phyloP scores from a whole-genome alignment of 805 yeast species.

The Candida vartiovaarae region DNA sequence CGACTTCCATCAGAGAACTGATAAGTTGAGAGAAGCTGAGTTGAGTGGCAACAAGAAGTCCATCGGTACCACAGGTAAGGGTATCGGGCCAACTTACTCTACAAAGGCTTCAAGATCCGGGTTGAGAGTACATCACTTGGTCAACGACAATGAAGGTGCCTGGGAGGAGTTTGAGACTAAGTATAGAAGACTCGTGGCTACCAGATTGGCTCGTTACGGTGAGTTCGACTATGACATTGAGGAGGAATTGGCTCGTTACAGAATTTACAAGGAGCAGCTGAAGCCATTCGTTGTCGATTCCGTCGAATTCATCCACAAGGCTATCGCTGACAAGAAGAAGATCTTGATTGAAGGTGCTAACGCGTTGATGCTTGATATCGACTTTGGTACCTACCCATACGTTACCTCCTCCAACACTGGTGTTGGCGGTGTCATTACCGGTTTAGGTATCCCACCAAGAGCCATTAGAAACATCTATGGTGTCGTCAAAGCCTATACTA shows the following conservation, averaged over 20 bases:
- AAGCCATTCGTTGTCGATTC: conserved; percentile 94
- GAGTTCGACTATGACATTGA: conserved; percentile 83
- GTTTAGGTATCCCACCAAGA: conserved; percentile 92
- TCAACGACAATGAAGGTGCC: conserved; percentile 79
- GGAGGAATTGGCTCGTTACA: conserved; percentile 72
- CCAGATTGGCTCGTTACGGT: conserved; percentile 89
- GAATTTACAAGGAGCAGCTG: conserved; percentile 61
- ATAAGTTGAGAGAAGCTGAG: conserved; percentile 91
- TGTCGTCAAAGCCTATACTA: conserved; percentile 97
- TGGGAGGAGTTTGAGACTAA: conserved; percentile 86
- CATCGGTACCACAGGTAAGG: conserved; percentile 98
- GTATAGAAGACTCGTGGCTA: conserved; percentile 67
- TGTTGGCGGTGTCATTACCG: conserved; percentile 96
- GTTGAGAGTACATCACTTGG: conserved; percentile 92
- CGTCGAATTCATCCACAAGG: conserved; percentile 73
- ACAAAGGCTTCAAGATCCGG: conserved; percentile 97
- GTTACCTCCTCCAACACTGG: conserved; percentile 95
- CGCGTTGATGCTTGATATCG: conserved; percentile 95
- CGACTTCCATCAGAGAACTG: conserved; percentile 97
- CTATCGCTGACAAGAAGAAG: conserved; percentile 70
- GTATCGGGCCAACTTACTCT: conserved; percentile 97
- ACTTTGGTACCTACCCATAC: conserved; percentile 96
- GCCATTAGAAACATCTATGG: conserved; percentile 78
- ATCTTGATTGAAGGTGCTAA: conserved; percentile 97
- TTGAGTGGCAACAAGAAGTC: conserved; percentile 60